Evolutionary conservation across 2,329 filamentous ascomycete species (phyloP), one percentile per base, ranked within the genome.

Genomic region (Didymellaceae sp.): DNA sequence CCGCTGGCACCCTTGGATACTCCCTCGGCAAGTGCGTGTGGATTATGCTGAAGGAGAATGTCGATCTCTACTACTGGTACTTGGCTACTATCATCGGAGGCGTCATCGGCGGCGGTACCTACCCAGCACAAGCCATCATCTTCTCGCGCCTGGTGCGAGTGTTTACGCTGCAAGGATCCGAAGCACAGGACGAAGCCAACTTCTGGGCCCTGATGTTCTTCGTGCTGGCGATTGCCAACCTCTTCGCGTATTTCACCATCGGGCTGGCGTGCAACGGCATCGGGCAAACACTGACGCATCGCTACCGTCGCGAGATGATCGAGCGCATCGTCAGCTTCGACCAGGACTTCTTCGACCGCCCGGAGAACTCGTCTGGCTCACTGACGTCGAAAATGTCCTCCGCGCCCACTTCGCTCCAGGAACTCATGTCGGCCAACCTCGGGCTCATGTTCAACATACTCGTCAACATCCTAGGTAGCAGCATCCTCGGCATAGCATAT

Each of bases 331-430:
- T 50, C 46, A 44, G 34, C 35, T 45, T 48, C 44, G 32, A 45
- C 25, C 52, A 44, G 14, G 79, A 85, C 22, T 97, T 91, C 73
- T 97, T 96, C 63, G 92, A 97, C 70, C 81, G 78, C 24, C 89
- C 94, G 53, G 88, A 93, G 71, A 95, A 97, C 70, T 90, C 88
- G 5, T 86, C 90, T 4, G 92, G 93, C 58, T 88, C 90, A 1
- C 77, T 97, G 63, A 96, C 91, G 0, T 90, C 55, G 1, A 94
- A 96, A 75, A 78, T 97, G 10, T 44, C 45, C 7, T 49, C 45
- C 11, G 92, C 2, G 95, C 90, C 0, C 87, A 96, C 73, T 90
- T 91, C 0, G 94, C 84, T 97, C 44, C 91, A 88, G 59, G 92
- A 91, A 39, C 83, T 85, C 22, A 50, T 50, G 46, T 50, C 46